Evolutionary conservation across 495 filamentous ascomycete species (phyloP).

Genomic region (Venustampulla echinocandica): DNA sequence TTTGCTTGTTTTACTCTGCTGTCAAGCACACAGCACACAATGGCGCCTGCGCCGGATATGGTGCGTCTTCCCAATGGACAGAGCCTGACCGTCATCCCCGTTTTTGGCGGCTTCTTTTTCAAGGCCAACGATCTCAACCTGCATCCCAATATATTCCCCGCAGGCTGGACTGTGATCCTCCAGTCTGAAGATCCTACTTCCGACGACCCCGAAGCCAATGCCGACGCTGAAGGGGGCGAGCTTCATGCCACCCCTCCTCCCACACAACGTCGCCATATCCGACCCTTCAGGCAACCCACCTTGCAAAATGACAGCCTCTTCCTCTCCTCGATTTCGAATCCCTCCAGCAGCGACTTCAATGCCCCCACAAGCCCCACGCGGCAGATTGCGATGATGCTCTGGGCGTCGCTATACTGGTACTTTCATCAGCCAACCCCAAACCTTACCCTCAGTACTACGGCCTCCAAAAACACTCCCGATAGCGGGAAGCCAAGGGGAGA

Average conservation of each 20-base stretch:
- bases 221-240: conserved; percentile 13
- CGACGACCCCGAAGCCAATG: conserved; percentile 25
- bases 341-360: conserved; percentile 70
- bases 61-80: conserved; percentile 79
- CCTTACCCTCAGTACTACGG: conserved; percentile 48
- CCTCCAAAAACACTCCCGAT: conserved; percentile 54
- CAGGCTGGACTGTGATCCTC: conserved; percentile 82
- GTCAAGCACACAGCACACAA: too few relatives aligned
- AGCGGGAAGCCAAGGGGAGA: conserved; percentile 68
- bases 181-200: conserved; percentile 58
- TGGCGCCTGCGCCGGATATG: conserved; percentile 16
- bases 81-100: conserved; percentile 66
- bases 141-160: conserved; percentile 62
- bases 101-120: conserved; percentile 85
- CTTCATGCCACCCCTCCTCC: conserved; percentile 20
- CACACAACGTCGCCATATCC: conserved; percentile 34
- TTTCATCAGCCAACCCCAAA: conserved; percentile 68
- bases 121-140: conserved; percentile 65
- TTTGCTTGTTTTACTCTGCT: too few relatives aligned
- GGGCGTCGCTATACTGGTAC: conserved; percentile 93
- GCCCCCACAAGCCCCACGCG: conserved; percentile 69
- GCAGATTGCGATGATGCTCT: conserved; percentile 92
- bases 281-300: conserved; percentile 64
- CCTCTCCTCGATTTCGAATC: conserved; percentile 83
- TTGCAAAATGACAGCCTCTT: conserved; percentile 72